Percentiles rank a stretch among this genome's conserved stretches.
Evolutionary conservation across 2,329 filamentous ascomycete species (phyloP).

Genomic region (Emergomyces pasteurianus): DNA sequence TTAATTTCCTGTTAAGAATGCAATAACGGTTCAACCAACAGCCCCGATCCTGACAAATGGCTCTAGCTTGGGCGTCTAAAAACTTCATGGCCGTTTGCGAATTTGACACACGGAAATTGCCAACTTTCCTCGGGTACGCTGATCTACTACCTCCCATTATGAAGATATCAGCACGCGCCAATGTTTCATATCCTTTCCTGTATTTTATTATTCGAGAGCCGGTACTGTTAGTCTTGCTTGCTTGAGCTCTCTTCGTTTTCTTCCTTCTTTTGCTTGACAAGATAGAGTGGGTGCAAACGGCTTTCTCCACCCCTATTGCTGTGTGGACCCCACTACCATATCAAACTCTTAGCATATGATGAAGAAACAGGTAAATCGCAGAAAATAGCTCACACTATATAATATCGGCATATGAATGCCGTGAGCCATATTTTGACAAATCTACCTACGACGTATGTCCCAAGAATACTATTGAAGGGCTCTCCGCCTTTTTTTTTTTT

Average conservation of each 20-base stretch:
- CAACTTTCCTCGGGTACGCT: too few species aligned
- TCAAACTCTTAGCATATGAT: background rate
- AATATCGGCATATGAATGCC: background rate
- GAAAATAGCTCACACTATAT: background rate
- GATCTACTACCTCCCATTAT: background rate
- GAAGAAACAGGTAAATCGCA: background rate
- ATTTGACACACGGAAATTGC: too few species aligned
- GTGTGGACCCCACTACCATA: background rate
- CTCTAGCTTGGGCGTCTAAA: background rate
- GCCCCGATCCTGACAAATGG: background rate
- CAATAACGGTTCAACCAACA: background rate
- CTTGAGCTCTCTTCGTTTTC: too few species aligned
- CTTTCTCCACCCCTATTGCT: background rate
- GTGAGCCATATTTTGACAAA: background rate
- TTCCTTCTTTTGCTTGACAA: background rate
- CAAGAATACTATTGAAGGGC: too few species aligned
- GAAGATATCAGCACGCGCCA: background rate
- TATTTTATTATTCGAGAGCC: background rate
- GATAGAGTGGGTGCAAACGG: too few species aligned
- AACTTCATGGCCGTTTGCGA: too few species aligned
- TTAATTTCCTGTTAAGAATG: background rate
- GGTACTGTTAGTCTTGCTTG: background rate
- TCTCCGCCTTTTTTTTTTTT: too few species aligned
- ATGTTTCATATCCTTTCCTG: too few species aligned
- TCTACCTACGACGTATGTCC: too few species aligned